These are phyloP conservation scores for Sonneratia alba DNA, from an alignment of 345 rosid species.

Conservation along the genomic window DNA sequence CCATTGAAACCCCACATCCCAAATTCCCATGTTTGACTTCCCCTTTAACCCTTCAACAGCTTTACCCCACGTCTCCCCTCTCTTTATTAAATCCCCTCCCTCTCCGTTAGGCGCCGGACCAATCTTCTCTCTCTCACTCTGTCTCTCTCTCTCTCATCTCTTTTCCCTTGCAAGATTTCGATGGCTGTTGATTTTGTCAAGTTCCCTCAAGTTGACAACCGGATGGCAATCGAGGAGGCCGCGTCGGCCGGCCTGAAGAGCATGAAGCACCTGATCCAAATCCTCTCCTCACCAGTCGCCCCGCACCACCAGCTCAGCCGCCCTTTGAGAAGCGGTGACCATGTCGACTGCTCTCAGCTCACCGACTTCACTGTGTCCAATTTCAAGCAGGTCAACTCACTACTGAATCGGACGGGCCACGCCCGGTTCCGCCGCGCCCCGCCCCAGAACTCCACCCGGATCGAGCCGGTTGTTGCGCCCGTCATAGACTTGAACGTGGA, in stretches of 20 bases:
- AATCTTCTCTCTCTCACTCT: no score
- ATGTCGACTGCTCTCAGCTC: conserved; percentile 19
- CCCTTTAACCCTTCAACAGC: neutral
- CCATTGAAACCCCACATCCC: neutral
- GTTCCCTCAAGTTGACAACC: conserved; percentile 20
- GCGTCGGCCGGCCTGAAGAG: conserved; percentile 35
- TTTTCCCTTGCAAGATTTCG: neutral
- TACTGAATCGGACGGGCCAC: conserved; percentile 38
- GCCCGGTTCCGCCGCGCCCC: conserved; percentile 37
- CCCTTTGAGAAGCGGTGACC: neutral
- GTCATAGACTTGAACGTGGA: conserved; percentile 2
- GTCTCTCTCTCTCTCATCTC: no score
- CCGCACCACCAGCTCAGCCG: neutral
- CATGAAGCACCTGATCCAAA: conserved; percentile 34
- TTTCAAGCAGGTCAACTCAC: conserved; percentile 35
- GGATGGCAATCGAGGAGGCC: conserved; percentile 34
- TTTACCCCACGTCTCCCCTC: neutral
- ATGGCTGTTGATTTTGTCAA: conserved; percentile 27
- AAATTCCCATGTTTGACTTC: conserved; percentile 5
- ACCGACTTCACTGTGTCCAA: conserved; percentile 32
- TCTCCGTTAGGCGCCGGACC: neutral
- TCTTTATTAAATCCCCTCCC: neutral
- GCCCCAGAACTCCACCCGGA: conserved; percentile 8
- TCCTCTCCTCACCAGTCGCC: conserved; percentile 19
- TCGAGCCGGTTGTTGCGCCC: neutral